Evolutionary conservation across 805 yeast genomes (phyloP), one percentile per base, ranked within the genome.

Genomic region (Pichia rugopelliculosa): DNA sequence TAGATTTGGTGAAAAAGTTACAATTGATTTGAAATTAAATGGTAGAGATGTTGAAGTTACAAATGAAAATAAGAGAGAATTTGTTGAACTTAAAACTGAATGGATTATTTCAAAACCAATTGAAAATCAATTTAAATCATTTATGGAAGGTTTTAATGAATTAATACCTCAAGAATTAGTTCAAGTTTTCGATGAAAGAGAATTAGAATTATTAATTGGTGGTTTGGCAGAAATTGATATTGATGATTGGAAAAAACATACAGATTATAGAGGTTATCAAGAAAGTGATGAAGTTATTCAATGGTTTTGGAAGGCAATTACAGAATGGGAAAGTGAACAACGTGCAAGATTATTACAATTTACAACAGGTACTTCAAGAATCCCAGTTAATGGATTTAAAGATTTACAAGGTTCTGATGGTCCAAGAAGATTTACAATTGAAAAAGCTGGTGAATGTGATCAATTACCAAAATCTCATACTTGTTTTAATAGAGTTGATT

Each of bases 361-460:
- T 66, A 91, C 99, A 20, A 93, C 99, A 1, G 99, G 99, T 76
- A 93, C 99, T 4, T 89, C 97, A 21, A 84, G 99, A 72, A 93
- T 93, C 48, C 99, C 99, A 8, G 99, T 93, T 54, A 93, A 91
- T 68, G 99, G 99, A 37, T 93, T 93, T 76, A 93, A 93, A 68
- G 99, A 93, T 69, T 75, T 93, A 59, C 99, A 93, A 71, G 99
- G 99, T 56, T 86, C 96, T 22, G 99, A 93, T 70, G 99, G 99
- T 49, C 99, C 99, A 46, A 86, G 99, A 76, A 80, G 98, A 65
- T 93, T 93, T 68, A 93, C 99, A 7, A 91, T 93, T 65, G 99
- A 93, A 67, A 90, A 90, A 67, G 98, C 98, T 10, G 99, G 99
- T 49, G 98, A 91, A 65, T 62, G 84, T 30, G 83, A 81, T 60